These are phyloP conservation scores for Xylariaceae sp. DNA, from an alignment of 2,329 filamentous ascomycete species.

Conservation along the genomic window DNA sequence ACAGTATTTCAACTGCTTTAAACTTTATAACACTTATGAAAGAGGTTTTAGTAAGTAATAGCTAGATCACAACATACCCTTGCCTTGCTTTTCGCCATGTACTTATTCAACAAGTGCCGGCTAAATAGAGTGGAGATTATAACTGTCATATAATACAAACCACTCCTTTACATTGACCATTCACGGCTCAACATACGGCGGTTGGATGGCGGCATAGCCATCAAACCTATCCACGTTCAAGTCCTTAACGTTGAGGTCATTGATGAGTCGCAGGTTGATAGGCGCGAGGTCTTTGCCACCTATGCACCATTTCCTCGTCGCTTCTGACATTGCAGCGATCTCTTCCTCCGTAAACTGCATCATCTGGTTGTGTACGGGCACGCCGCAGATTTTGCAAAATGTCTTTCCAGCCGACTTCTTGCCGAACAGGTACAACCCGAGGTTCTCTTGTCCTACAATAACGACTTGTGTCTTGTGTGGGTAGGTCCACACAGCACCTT, in stretches of 20 bases:
- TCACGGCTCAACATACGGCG: conserved; percentile 47
- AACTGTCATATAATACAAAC: no score
- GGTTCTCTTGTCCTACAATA: conserved; percentile 49
- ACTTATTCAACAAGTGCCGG: no score
- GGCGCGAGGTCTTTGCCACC: conserved; percentile 32
- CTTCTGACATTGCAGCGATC: conserved; percentile 43
- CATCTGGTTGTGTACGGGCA: conserved; percentile 47
- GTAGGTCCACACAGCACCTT: conserved; percentile 55
- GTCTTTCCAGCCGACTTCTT: conserved; percentile 45
- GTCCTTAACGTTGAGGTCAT: conserved; percentile 34
- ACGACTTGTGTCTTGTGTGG: conserved; percentile 48
- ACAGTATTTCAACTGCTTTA: no score
- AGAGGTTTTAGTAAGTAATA: no score
- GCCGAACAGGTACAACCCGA: conserved; percentile 49
- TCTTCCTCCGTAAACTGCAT: conserved; percentile 45
- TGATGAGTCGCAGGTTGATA: conserved; percentile 37
- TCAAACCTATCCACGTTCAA: conserved; percentile 25
- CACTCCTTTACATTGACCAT: no score
- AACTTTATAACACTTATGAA: no score
- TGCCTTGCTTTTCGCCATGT: no score
- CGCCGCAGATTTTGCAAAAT: conserved; percentile 58
- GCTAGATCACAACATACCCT: no score
- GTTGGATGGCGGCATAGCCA: conserved; percentile 34
- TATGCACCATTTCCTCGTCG: conserved; percentile 26
- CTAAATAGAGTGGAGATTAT: no score